Percentiles rank a stretch among this genome's conserved stretches.
Evolutionary conservation across 371 early-diverging fungal genomes (phyloP).

Genomic region (Mortierella sp.): DNA sequence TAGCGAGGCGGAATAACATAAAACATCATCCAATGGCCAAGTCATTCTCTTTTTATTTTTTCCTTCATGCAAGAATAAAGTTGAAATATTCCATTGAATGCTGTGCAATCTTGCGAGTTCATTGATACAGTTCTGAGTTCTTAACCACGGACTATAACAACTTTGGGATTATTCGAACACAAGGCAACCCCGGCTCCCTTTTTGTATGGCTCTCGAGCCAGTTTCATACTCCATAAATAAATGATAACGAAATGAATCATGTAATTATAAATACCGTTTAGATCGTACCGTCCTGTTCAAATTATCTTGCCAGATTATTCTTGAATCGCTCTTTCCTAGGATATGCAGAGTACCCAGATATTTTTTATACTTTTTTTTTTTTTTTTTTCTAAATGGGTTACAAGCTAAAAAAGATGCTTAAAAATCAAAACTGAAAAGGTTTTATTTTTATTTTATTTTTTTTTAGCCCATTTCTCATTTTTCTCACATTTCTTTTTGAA

Average conservation of each 20-base stretch:
- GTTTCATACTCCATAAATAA: slow-evolving; percentile 3
- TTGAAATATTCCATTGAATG: background rate
- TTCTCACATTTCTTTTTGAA: no score
- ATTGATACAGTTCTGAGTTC: background rate
- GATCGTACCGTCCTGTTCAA: background rate
- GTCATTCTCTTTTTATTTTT: no score
- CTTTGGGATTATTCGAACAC: background rate
- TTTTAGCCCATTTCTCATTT: no score
- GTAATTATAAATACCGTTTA: no score
- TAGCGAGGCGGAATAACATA: background rate
- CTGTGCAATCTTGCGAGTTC: background rate
- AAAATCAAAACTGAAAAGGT: no score
- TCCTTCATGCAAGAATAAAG: background rate
- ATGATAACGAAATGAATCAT: background rate
- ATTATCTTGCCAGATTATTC: background rate
- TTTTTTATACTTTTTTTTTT: no score
- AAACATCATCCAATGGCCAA: background rate
- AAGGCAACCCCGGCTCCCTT: background rate
- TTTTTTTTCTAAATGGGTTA: no score
- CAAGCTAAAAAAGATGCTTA: no score
- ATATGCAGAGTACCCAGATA: no score
- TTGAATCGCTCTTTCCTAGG: background rate
- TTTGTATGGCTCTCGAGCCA: background rate
- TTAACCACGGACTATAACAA: background rate
- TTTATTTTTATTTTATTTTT: no score